Base-by-base conservation (phyloP, 2,329 filamentous ascomycete genomes). In the Mycocentrospora acerina region DNA sequence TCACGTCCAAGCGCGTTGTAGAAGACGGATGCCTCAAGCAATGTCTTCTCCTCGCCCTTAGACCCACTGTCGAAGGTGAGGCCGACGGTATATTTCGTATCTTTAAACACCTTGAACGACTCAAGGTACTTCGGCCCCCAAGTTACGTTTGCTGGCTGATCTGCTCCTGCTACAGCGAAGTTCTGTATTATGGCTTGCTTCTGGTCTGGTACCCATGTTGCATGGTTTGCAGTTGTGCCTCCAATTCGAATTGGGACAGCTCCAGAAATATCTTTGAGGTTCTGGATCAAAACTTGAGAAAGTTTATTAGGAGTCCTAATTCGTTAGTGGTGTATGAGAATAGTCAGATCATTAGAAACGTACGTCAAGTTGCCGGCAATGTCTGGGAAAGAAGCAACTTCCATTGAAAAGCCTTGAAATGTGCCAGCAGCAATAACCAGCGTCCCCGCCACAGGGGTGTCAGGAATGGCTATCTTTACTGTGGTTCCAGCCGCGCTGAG, bases 81-180 rank as follows among this genome's bases (percentile, higher is more conserved):
- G 10, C 46, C 48, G n/a, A 49, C 33, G 3, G 49, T 55, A 29
- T 57, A 57, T 30, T 48, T 44, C 0, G 51, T 57, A 16, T 43
- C 51, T 18, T 44, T 44, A n/a, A 55, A 54, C 10, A 42, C 38
- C 22, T 50, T 44, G 42, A 55, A 57, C 1, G 48, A 49, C 16
- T 57, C 42, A 3, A 57, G 32, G 22, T 42, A 57, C 11, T 24
- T 35, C 3, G 51, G 48, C 6, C 51, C 51, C 32, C 40, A 45
- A 0, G 42, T 51, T 13, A 53, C 30, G 11, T 45, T 48, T 12
- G 35, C 39, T 10, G 53, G 53, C 32, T 57, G 51, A 19, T 55
- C 53, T 13, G 42, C 51, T 7, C 46, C 43, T 11, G 53, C 40
- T 1, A 29, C 39, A 8, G 48, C 33, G 14, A 53, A 54, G 11